A percentile compares a stretch with the other conserved stretches of the same genome.
phyloP scores from a whole-genome alignment of 2,329 filamentous ascomycete genomes.

The Cylindrodendrum hubeiense region DNA sequence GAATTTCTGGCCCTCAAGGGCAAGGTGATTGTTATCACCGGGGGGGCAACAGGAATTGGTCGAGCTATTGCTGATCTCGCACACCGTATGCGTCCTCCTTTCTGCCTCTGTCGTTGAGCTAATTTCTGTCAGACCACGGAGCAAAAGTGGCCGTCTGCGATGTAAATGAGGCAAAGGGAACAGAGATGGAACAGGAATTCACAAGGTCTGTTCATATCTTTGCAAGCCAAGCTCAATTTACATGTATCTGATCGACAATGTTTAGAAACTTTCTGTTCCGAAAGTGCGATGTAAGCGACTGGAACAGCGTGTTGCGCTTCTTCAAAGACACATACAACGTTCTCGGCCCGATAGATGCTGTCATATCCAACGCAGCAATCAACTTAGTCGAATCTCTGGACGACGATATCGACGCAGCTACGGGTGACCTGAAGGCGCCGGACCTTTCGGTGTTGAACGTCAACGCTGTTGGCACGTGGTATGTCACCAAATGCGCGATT shows the following conservation, averaged over 20 bases:
- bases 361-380: constrained; percentile 19
- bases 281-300: constrained; percentile 18
- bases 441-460: constrained; percentile 12
- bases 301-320: constrained; percentile 1
- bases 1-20: constrained; percentile 1
- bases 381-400: constrained; percentile 8
- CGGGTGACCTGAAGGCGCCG: not conserved
- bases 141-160: constrained; percentile 6
- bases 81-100: not conserved
- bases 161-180: not conserved
- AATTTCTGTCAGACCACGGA: not conserved
- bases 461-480: constrained; percentile 16
- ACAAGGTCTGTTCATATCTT: not conserved
- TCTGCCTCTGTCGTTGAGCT: not conserved
- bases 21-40: constrained; percentile 8
- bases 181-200: not conserved
- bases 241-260: not conserved
- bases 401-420: not conserved
- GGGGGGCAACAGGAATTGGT: constrained; percentile 17
- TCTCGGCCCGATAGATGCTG: constrained; percentile 8
- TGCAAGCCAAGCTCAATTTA: not conserved
- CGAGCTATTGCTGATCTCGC: constrained; percentile 11
- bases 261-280: constrained; percentile 2
- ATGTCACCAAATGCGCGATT: constrained; percentile 14
- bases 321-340: not conserved